Base-by-base conservation (phyloP, 148 eudicot species). In the Linanthus parryae region DNA sequence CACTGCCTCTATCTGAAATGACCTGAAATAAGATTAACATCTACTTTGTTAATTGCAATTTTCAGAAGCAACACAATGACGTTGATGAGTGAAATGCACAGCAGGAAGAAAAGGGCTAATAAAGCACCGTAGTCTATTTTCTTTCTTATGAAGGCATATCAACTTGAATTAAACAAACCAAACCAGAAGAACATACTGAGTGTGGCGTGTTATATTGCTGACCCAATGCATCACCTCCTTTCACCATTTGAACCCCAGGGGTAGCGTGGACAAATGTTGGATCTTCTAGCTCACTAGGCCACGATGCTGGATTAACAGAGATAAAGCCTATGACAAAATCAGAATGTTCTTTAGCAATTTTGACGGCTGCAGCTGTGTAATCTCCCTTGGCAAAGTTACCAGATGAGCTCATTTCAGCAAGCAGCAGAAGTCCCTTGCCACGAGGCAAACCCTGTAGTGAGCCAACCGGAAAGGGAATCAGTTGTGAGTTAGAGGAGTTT, bases 271-370 rank as follows among this genome's bases (percentile, higher is more conserved):
- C 84, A 33, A 84, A 64, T 37, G 90, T 70, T 22, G 94, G 96
- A 66, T 84, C 79, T 54, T 75, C 80, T 13, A 79, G 81, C 15
- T 82, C 89, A 12, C 65, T 58, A 40, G 86, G 74, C 98, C 98
- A 92, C 37, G 98, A 81, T 48, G 98, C 90, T 49, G 98, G 98
- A 59, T 87, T 87, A 22, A 92, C 98, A 17, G 98, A 92, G 35
- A 92, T 92, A 66, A 92, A 92, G 18, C 98, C 98, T 35, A 92
- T 92, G 28, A 92, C 96, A 75, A 92, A 92, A 66, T 92, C 98
- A 4, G 90, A 71, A 72, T 92, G 90, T 22, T 84, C 87, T 65
- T 80, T 83, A 0, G 98, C 98, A 49, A 92, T 81, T 69, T 87
- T 87, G 11, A 70, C 85, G 18, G 98, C 98, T 52, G 90, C 86